Percentiles rank a stretch among this genome's conserved stretches.
Evolutionary conservation across 164 flowering plant genomes (phyloP).

Genomic region (Echeveria elegans): DNA sequence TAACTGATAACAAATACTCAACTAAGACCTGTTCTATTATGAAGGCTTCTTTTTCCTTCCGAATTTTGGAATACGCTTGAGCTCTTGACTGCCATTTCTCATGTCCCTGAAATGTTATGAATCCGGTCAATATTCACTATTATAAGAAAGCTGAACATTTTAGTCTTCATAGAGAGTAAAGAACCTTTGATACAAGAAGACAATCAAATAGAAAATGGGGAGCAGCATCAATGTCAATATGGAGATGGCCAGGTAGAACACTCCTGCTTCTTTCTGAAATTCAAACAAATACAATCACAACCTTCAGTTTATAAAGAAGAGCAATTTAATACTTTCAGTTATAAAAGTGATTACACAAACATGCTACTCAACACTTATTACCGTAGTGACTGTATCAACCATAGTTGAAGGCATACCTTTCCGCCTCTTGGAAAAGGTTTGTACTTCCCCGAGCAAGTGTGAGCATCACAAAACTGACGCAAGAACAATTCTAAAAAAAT

Average conservation of each 20-base stretch:
- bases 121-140: not conserved
- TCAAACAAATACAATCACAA: not conserved
- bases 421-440: conserved; percentile 76
- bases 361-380: not conserved
- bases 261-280: conserved; percentile 66
- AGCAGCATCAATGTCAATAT: conserved; percentile 80
- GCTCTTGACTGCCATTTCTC: conserved; percentile 50
- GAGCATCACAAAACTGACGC: conserved; percentile 93
- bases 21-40: conserved; percentile 23
- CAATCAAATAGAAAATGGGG: conserved; percentile 70
- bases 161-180: not conserved
- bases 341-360: not conserved
- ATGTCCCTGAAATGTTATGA: conserved; percentile 39
- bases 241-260: conserved; percentile 61
- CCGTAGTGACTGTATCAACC: not conserved
- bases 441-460: conserved; percentile 54
- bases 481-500: conserved; percentile 78
- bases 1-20: not conserved
- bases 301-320: not conserved
- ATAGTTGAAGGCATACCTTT: conserved; percentile 33
- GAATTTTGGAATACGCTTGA: conserved; percentile 52
- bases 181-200: conserved; percentile 72
- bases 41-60: conserved; percentile 62
- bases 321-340: not conserved
- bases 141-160: not conserved